Evolutionary conservation across 2,329 filamentous ascomycete genomes (phyloP), one percentile per base, ranked within the genome.

Genomic region (Daldinia sp.): DNA sequence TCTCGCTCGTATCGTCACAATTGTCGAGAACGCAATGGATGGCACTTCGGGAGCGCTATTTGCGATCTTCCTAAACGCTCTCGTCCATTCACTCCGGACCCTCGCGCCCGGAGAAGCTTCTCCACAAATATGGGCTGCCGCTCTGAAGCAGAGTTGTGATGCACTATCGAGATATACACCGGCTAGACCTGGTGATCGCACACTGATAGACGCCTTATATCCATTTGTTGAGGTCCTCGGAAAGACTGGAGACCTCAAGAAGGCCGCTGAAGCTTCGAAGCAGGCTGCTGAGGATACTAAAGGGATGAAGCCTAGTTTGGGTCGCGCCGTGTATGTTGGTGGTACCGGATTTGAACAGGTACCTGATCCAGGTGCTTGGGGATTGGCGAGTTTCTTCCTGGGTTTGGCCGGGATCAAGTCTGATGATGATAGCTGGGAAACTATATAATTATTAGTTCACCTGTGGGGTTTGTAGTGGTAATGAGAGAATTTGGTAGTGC

Each of bases 291-390:
- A 95, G 71, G 88, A 88, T 33, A 98, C 96, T 20, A 97, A 94
- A 83, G 92, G 91, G 26, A 98, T 99, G 94, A 89, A 92, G 79
- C 93, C 96, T 46, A 96, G 91, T 74, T 83, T 99, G 44, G 96
- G 96, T 6, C 84, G 93, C 65, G 89, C 91, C 1, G 93, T 96
- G 10, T 97, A 97, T 78, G 89, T 97, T 57, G 93, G 92, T 69
- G 92, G 91, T 69, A 87, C 84, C 77, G 92, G 91, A 15, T 94
- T 86, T 82, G 89, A 89, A 81, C 83, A 92, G 74, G 86, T 86
- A 7, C 87, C 86, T 0, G 86, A 89, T 60, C 87, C 87, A 66
- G 96, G 96, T n/a, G 89, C 89, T 15, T 90, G 86, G 84, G 89
- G 88, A 0, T 76, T 98, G 72, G 90, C 91, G 37, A 89, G 90